A percentile compares a stretch with the other conserved stretches of the same genome.
These are phyloP conservation scores for Helotiales sp. DNA, from an alignment of 2,329 filamentous ascomycete genomes.

Conservation along the genomic window DNA sequence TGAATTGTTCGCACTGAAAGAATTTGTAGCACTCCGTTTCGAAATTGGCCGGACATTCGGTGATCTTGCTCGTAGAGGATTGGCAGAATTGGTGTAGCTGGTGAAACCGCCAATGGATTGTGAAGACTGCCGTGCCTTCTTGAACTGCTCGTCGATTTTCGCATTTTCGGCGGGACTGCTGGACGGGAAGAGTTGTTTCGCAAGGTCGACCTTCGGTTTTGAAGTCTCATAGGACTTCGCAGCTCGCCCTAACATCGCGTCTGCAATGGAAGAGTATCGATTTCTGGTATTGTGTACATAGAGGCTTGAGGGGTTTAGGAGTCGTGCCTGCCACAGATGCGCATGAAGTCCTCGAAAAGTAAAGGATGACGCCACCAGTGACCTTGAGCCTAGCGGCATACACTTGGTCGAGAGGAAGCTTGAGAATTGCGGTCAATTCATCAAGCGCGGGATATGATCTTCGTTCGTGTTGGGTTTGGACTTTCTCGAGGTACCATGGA, in stretches of 20 bases:
- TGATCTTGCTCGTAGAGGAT: conserved; percentile 23
- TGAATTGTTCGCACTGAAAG: conserved; percentile 36
- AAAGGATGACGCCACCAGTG: conserved; percentile 29
- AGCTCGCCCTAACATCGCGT: conserved; percentile 37
- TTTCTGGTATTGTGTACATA: conserved; percentile 22
- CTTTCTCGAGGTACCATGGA: conserved; percentile 1
- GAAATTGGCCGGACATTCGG: conserved; percentile 22
- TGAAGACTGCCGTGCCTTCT: conserved; percentile 42
- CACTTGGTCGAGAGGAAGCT: conserved; percentile 25
- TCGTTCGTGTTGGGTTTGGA: conserved; percentile 3
- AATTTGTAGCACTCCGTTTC: conserved; percentile 5
- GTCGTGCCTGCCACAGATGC: conserved; percentile 30
- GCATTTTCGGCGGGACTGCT: conserved; percentile 50
- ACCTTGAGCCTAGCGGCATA: conserved; percentile 33
- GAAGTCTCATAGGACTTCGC: conserved; percentile 23
- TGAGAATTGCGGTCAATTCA: conserved; percentile 19
- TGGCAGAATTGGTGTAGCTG: conserved; percentile 29
- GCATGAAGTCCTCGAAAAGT: conserved; percentile 28
- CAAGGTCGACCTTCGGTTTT: conserved; percentile 25
- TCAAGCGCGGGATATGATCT: conserved; percentile 2
- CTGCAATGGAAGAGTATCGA: conserved; percentile 33
- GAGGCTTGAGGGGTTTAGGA: conserved; percentile 15
- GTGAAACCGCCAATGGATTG: conserved; percentile 37
- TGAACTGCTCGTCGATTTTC: conserved; percentile 53
- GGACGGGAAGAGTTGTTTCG: conserved; percentile 57